Evolutionary conservation across 805 yeast genomes (phyloP).

Genomic region (Schizosaccharomyces cryophilus): DNA sequence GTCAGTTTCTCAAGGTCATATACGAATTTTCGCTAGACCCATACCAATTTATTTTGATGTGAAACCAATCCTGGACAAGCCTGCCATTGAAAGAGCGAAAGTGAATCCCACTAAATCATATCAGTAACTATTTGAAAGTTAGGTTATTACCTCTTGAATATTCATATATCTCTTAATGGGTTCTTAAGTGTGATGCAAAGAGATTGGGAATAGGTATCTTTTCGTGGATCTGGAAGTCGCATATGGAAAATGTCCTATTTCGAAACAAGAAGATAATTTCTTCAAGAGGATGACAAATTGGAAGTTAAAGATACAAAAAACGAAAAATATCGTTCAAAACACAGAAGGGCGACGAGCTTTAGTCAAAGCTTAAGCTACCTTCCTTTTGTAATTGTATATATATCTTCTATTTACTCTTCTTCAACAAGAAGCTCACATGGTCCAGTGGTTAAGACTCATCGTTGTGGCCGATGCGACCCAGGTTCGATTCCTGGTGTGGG

Average conservation of each 20-base stretch:
- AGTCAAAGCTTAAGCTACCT: no score
- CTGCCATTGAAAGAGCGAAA: background rate
- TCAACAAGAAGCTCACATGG: background rate
- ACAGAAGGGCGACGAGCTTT: no score
- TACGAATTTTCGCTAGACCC: background rate
- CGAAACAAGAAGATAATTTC: no score
- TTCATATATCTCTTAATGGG: background rate
- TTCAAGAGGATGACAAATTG: no score
- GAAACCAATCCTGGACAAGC: background rate
- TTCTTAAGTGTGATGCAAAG: background rate
- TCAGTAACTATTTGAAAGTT: background rate
- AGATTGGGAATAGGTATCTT: no score
- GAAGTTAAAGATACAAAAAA: no score
- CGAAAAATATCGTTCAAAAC: no score
- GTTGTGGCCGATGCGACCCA: background rate
- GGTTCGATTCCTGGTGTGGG: conserved; percentile 1
- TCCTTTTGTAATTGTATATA: no score
- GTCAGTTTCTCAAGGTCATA: no score
- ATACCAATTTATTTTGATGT: background rate
- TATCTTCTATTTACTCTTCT: no score
- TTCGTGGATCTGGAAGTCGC: no score
- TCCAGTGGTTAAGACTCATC: background rate
- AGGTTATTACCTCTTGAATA: background rate
- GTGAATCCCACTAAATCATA: background rate
- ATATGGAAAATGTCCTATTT: no score